phyloP scores from a whole-genome alignment of 1,284 basidiomycete genomes.

The Waitea zeae region DNA sequence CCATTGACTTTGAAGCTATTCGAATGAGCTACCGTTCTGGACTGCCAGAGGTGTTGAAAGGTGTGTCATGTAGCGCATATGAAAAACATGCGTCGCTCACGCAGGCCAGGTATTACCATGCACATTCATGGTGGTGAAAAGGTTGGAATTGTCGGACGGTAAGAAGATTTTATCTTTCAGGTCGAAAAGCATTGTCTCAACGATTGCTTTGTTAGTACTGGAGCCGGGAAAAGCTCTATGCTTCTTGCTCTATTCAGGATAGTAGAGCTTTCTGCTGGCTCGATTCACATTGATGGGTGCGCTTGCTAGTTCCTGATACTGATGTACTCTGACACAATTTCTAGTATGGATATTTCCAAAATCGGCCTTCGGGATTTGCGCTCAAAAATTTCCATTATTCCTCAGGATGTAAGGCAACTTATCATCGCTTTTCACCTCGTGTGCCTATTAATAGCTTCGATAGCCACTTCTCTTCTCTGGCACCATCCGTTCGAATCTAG shows the following conservation, averaged over 20 bases:
- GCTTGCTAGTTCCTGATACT: slow-evolving; percentile 13
- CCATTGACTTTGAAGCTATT: slow-evolving; percentile 43
- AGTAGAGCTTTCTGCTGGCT: slow-evolving; percentile 49
- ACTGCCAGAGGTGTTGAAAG: slow-evolving; percentile 50
- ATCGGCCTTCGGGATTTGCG: slow-evolving; percentile 52
- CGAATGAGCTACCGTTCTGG: slow-evolving; percentile 59
- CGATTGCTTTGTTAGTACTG: slow-evolving; percentile 49
- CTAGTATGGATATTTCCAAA: slow-evolving; percentile 49
- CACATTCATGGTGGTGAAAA: slow-evolving; percentile 64
- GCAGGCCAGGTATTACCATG: too few relatives aligned
- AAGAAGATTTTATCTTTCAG: background rate
- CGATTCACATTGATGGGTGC: slow-evolving; percentile 24
- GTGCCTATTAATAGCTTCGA: slow-evolving; percentile 7
- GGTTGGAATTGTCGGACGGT: slow-evolving; percentile 79
- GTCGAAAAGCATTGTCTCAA: slow-evolving; percentile 1
- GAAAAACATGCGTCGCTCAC: too few relatives aligned
- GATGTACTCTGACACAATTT: slow-evolving; percentile 35
- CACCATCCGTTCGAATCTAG: slow-evolving; percentile 66
- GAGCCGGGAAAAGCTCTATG: slow-evolving; percentile 64
- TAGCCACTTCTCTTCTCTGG: slow-evolving; percentile 57
- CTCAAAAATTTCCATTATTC: slow-evolving; percentile 67
- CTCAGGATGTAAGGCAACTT: slow-evolving; percentile 45
- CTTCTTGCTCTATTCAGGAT: slow-evolving; percentile 23
- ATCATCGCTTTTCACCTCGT: background rate
- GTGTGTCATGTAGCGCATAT: too few relatives aligned